A percentile compares a stretch with the other conserved stretches of the same genome.
Evolutionary conservation across 805 yeast species (phyloP).

Genomic region (Starmerella powellii): DNA sequence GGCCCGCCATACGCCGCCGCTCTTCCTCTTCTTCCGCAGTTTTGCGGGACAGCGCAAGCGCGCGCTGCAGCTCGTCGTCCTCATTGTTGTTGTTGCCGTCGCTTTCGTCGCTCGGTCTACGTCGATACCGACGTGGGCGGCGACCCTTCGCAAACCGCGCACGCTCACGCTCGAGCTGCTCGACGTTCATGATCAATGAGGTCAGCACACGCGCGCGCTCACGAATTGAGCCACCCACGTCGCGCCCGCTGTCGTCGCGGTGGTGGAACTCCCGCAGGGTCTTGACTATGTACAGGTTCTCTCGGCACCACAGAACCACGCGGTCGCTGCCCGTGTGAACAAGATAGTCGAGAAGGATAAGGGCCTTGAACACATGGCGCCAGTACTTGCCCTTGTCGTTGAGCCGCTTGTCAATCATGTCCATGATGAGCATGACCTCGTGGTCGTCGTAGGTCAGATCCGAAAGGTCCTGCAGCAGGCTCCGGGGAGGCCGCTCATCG

Average conservation of each 20-base stretch:
- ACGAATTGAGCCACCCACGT: constrained; percentile 79
- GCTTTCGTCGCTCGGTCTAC: constrained; percentile 17
- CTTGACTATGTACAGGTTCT: constrained; percentile 75
- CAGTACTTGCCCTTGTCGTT: constrained; percentile 95
- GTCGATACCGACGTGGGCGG: constrained; percentile 23
- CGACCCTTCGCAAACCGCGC: constrained; percentile 14
- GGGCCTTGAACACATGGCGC: constrained; percentile 88
- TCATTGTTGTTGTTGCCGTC: constrained; percentile 31
- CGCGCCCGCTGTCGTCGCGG: constrained; percentile 62
- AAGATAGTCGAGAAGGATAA: constrained; percentile 77
- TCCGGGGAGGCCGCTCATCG: constrained; percentile 67
- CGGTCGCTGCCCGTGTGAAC: constrained; percentile 78
- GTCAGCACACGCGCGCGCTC: constrained; percentile 85
- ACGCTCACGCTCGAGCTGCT: constrained; percentile 62
- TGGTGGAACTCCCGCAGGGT: constrained; percentile 83
- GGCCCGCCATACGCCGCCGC: constrained; percentile 36
- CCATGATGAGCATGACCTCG: constrained; percentile 82
- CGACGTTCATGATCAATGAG: constrained; percentile 66
- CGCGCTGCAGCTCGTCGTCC: constrained; percentile 68
- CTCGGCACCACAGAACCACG: constrained; percentile 84
- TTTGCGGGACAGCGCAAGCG: constrained; percentile 63
- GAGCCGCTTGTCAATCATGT: constrained; percentile 79
- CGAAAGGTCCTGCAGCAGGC: constrained; percentile 74
- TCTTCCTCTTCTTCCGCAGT: constrained; percentile 68
- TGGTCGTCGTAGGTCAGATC: constrained; percentile 55